Evolutionary conservation across 768 basidiomycete genomes (phyloP), one percentile per base, ranked within the genome.

Genomic region (Strobilomyces dryophilus): DNA sequence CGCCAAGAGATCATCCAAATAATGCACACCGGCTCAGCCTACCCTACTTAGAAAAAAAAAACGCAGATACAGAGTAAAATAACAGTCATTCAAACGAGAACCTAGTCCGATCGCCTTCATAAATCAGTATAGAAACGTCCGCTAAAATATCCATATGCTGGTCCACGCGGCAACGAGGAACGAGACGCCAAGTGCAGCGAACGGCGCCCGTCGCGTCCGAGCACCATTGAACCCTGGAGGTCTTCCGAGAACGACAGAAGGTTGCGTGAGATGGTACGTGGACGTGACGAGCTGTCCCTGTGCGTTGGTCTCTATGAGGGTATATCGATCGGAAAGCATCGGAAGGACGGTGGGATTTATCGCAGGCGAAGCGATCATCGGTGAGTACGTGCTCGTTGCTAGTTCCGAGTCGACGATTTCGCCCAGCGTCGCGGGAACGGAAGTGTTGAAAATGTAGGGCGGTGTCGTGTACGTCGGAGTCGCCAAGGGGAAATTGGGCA

Each of bases 401-500:
- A 90, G 80, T 34, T 81, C 87, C 17, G 82, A 76, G 4, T 71
- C 55, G 5, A 82, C 81, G 20, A 85, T 75, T 46, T 79, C 79
- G 8, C 85, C 83, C 2, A 78, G 63, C 15, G 74, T 54, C 5
- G 79, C 81, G 9, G 77, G 58, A 45, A 88, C 68, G 5, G 89
- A 85, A 0, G 86, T 76, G 60, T 90, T 90, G 63, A 90, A 82
- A 8, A 74, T 66, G 65, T 89, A 92, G 0, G 80, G 55, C 5
- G 87, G 85, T 1, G 81, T 82, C 9, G 81, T 75, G 58, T 78
- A 78, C 0, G 79, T 74, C 0, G 87, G 88, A 3, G 85, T 86
- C 2, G 85, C 60, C 43, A 92, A 70, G 15, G 83, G 71, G 60
- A 76, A 85, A 68, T 91, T 91, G 1, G 89, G 89, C 1, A 91